A percentile compares a stretch with the other conserved stretches of the same genome.
These are phyloP conservation scores for Yarrowia divulgata DNA, from an alignment of 805 yeast species.

Conservation along the genomic window DNA sequence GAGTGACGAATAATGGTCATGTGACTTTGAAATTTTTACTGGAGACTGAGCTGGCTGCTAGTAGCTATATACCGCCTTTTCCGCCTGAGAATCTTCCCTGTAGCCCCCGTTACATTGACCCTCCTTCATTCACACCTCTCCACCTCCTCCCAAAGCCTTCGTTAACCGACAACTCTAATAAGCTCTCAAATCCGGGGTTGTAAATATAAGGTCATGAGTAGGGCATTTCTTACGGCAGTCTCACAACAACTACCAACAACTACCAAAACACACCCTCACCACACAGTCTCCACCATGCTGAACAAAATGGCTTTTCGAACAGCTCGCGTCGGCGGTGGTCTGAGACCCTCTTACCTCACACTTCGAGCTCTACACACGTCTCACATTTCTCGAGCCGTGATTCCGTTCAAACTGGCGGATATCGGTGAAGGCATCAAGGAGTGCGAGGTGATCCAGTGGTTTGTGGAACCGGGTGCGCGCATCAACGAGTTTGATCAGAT, in stretches of 20 bases:
- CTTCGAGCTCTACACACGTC: not conserved
- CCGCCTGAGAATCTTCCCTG: not conserved
- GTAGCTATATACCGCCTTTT: not conserved
- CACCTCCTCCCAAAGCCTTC: conserved; percentile 36
- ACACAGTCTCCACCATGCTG: conserved; percentile 9
- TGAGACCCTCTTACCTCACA: not conserved
- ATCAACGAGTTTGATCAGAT: conserved; percentile 51
- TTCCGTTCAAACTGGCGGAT: conserved; percentile 50
- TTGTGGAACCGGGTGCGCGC: conserved; percentile 50
- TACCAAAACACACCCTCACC: not conserved
- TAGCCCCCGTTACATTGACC: no score
- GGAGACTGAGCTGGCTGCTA: no score
- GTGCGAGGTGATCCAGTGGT: conserved; percentile 52
- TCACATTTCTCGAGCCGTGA: conserved; percentile 39
- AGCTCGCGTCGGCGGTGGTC: conserved; percentile 26
- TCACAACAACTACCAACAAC: not conserved
- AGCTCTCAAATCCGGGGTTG: conserved; percentile 39
- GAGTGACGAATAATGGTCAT: no score
- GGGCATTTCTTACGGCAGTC: not conserved
- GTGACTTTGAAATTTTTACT: no score
- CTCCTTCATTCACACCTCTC: not conserved
- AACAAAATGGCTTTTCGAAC: conserved; percentile 37
- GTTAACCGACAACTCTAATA: conserved; percentile 35
- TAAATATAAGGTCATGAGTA: conserved; percentile 2
- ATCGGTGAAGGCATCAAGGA: conserved; percentile 52